These are phyloP conservation scores for Trematosphaeria pertusa DNA, from an alignment of 2,329 filamentous ascomycete genomes.

Conservation along the genomic window DNA sequence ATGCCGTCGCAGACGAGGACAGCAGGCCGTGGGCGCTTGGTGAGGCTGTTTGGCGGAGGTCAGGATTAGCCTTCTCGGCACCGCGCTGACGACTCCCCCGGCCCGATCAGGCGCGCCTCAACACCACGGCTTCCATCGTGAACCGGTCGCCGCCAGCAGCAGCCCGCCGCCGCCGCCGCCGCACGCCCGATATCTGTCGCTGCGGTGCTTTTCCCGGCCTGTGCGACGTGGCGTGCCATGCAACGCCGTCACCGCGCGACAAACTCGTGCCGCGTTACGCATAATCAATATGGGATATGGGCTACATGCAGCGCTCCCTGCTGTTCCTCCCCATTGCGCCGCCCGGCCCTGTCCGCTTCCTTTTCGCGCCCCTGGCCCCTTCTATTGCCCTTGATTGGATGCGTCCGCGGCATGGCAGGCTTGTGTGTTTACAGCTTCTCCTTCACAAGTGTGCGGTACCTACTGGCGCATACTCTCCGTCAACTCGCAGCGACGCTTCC, in stretches of 20 bases:
- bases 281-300: conserved; percentile 31
- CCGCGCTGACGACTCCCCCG: conserved; percentile 4
- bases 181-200: conserved; percentile 4
- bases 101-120: conserved; percentile 13
- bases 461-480: too few species aligned
- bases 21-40: conserved; percentile 20
- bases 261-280: conserved; percentile 27
- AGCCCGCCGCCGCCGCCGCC: neutral
- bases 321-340: conserved; percentile 5
- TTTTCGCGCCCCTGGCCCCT: neutral
- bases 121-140: conserved; percentile 13
- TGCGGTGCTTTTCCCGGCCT: conserved; percentile 1
- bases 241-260: conserved; percentile 6
- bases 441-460: too few species aligned
- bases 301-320: conserved; percentile 21
- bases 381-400: too few species aligned
- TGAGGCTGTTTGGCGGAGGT: conserved; percentile 30
- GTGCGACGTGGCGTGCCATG: conserved; percentile 23
- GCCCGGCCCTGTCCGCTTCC: neutral
- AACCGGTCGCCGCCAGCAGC: neutral
- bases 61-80: conserved; percentile 17
- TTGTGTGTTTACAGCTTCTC: too few species aligned
- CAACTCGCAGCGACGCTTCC: too few species aligned
- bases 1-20: conserved; percentile 28
- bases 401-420: too few species aligned